Percentiles rank a stretch among this genome's conserved stretches.
Evolutionary conservation across 2,329 filamentous ascomycete species (phyloP).

Genomic region (Fusarium armeniacum): DNA sequence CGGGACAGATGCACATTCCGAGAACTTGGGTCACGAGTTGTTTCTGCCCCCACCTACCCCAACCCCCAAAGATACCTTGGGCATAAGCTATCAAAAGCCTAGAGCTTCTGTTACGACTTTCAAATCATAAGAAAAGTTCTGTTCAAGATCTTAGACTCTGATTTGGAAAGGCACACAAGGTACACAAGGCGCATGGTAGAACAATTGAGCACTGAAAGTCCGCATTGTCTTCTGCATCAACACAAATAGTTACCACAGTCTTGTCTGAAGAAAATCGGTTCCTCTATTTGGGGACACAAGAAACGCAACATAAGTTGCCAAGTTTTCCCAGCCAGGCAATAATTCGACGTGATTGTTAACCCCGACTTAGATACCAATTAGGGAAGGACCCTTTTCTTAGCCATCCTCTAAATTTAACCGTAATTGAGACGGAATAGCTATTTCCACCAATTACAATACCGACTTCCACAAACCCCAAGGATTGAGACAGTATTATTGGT

Average conservation of each 20-base stretch:
- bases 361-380: not conserved
- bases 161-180: not conserved
- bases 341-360: not conserved
- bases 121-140: not conserved
- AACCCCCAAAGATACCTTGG: slow-evolving; percentile 2
- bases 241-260: not conserved
- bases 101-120: not conserved
- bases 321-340: not conserved
- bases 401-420: slow-evolving; percentile 26
- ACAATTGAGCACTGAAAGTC: not conserved
- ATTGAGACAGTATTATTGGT: slow-evolving; percentile 32
- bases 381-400: not conserved
- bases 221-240: not conserved
- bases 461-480: not conserved
- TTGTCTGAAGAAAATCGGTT: too few relatives aligned
- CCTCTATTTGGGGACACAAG: not conserved
- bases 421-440: slow-evolving; percentile 18
- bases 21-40: not conserved
- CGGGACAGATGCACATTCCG: not conserved
- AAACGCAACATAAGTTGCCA: not conserved
- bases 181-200: not conserved
- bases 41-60: not conserved
- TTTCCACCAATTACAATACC: slow-evolving; percentile 15
- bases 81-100: not conserved
- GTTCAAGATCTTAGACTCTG: not conserved